Percentiles rank a stretch among this genome's conserved stretches.
These are phyloP conservation scores for Pythium coloratum DNA, from an alignment of 352 stramenopile genomes.

Conservation along the genomic window DNA sequence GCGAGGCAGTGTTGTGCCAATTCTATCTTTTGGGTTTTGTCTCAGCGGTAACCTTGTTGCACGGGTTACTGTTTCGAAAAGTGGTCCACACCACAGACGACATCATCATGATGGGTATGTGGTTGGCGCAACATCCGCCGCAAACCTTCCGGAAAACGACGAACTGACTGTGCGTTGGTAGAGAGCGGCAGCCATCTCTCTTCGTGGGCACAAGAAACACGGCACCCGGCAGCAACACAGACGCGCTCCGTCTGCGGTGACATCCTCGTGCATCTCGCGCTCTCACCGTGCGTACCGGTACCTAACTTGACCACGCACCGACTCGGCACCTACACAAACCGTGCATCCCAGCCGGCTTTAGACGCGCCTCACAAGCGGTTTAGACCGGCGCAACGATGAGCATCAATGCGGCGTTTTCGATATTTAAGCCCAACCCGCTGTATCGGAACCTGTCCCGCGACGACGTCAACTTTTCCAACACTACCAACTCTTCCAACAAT, in stretches of 20 bases:
- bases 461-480: constrained; percentile 5
- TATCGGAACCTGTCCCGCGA: constrained; percentile 24
- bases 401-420: constrained; percentile 30
- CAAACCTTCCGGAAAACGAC: not conserved
- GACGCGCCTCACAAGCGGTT: not conserved
- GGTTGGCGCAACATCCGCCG: constrained; percentile 4
- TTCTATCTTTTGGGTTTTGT: constrained; percentile 1
- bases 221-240: constrained; percentile 2
- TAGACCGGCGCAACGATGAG: constrained; percentile 14
- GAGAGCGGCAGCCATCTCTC: constrained; percentile 1
- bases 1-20: not conserved
- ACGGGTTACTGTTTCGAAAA: not conserved
- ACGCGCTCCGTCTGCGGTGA: not conserved
- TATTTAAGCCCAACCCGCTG: constrained; percentile 28
- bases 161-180: constrained; percentile 6
- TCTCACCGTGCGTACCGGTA: not conserved
- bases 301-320: no score
- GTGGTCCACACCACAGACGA: not conserved
- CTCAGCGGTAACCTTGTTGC: not conserved
- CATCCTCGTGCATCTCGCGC: not conserved
- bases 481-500: constrained; percentile 2
- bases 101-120: not conserved
- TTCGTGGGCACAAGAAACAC: constrained; percentile 5
- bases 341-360: not conserved
- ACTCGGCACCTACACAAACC: not conserved